Evolutionary conservation across 805 yeast species (phyloP).

Genomic region (Yarrowia sp.): DNA sequence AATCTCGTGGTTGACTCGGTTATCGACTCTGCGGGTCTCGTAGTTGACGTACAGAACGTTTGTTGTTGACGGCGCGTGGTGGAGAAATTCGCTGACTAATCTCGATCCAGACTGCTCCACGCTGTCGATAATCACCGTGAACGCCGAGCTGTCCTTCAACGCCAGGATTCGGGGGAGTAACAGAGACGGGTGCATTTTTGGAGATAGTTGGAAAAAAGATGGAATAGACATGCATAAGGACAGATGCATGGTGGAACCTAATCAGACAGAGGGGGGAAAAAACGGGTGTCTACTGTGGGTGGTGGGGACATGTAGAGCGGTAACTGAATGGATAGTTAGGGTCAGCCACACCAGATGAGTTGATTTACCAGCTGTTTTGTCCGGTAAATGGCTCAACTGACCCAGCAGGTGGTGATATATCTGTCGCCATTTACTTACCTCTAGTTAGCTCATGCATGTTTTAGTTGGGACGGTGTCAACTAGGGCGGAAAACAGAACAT

Average conservation of each 20-base stretch:
- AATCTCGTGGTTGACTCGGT: slow-evolving; percentile 46
- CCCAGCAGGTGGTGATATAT: no score
- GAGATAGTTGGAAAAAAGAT: background rate
- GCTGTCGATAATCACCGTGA: slow-evolving; percentile 72
- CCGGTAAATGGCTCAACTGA: no score
- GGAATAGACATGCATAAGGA: no score
- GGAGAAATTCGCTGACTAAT: slow-evolving; percentile 65
- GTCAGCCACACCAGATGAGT: no score
- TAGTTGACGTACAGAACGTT: slow-evolving; percentile 66
- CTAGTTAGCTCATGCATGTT: no score
- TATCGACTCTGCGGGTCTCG: slow-evolving; percentile 60
- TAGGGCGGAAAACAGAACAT: no score
- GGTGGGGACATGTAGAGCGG: no score
- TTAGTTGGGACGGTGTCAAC: no score
- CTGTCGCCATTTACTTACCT: no score
- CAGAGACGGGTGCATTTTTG: slow-evolving; percentile 19
- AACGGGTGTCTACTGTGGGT: background rate
- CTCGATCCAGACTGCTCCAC: slow-evolving; percentile 68
- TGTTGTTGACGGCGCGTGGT: slow-evolving; percentile 50
- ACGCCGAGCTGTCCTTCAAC: slow-evolving; percentile 76
- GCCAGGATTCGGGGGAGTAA: slow-evolving; percentile 69
- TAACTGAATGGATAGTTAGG: no score
- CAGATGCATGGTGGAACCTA: slow-evolving; percentile 9
- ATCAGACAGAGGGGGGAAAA: background rate
- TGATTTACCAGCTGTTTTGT: no score